Base-by-base conservation (phyloP, 2,329 filamentous ascomycete genomes). In the Ciborinia camelliae region DNA sequence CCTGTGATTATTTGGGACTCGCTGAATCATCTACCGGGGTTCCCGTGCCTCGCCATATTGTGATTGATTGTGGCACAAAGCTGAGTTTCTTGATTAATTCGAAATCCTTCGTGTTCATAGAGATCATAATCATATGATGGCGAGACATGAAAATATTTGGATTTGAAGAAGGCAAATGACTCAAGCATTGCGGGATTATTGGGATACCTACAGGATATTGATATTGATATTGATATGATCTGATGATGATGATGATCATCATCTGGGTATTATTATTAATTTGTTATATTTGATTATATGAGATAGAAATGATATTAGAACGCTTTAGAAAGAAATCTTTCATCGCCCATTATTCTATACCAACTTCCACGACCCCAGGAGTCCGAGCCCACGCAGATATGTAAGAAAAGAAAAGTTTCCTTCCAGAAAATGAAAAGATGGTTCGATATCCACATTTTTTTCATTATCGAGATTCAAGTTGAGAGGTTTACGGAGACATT, bases 391-490 rank as follows among this genome's bases (percentile, higher is more conserved):
- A 37, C 37, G n/a, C 23, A 41, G 53, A 37, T 37, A 28, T 18
- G 20, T 55, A 12, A 55, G 23, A 20, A 53, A 53, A 15, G 23
- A 35, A 28, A 41, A 30, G 28, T 18, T 28, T 55, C 37, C 53
- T 55, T 55, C 37, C 37, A 43, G 53, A 55, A 55, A 55, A 39
- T 55, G 53, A 43, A 55, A 55, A 41, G 23, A 55, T 55, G 37
- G 37, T 1, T 43, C 37, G 53, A 30, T 30, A 41, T 55, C 53
- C 37, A 41, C 53, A 43, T 12, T 39, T 55, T 55, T 41, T 41
- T 41, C 35, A 55, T 41, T 39, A 48, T 28, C 28, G 45, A 48
- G 23, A 48, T 20, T 30, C 47, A 26, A 18, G 28, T 14, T 55
- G 15, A 28, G 26, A 43, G 39, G 41, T 14, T 6, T 43, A 45